Percentiles rank a stretch among this genome's conserved stretches.
Conservation (phyloP, 2,329 filamentous ascomycete genomes). For the Xylaria sp. region DNA sequence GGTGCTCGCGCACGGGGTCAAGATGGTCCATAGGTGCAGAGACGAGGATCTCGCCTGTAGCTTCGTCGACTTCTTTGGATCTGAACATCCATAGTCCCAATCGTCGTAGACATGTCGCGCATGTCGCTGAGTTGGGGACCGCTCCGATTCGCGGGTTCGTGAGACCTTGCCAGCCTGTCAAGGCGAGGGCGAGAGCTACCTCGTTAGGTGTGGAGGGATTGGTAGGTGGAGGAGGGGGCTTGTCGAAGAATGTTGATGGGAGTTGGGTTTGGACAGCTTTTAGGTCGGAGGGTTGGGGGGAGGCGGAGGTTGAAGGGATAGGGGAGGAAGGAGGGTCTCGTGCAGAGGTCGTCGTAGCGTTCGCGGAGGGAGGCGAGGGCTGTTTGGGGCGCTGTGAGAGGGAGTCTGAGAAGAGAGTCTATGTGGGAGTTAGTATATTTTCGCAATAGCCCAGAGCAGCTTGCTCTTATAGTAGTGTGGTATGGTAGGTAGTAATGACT, state of each 20-base stretch:
- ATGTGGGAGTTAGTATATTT: slow-evolving; percentile 33
- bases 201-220: slow-evolving; percentile 54
- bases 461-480: neutral
- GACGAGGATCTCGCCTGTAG: slow-evolving; percentile 57
- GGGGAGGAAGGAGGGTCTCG: slow-evolving; percentile 61
- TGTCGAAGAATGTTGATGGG: slow-evolving; percentile 60
- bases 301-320: slow-evolving; percentile 67
- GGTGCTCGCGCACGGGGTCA: slow-evolving; percentile 74
- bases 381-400: slow-evolving; percentile 65
- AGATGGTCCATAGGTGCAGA: slow-evolving; percentile 69
- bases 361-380: slow-evolving; percentile 64
- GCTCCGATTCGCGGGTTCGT: slow-evolving; percentile 59
- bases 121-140: slow-evolving; percentile 76
- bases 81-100: slow-evolving; percentile 95
- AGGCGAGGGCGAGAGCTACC: slow-evolving; percentile 69
- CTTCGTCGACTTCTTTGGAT: slow-evolving; percentile 68
- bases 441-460: neutral
- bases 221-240: slow-evolving; percentile 44
- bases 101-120: slow-evolving; percentile 84
- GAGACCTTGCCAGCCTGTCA: slow-evolving; percentile 78
- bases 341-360: slow-evolving; percentile 69
- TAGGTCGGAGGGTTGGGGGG: slow-evolving; percentile 57
- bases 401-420: slow-evolving; percentile 66
- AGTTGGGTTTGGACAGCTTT: slow-evolving; percentile 57
- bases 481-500: slow-evolving; percentile 23